A percentile compares a stretch with the other conserved stretches of the same genome.
Evolutionary conservation across 495 filamentous ascomycete species (phyloP).

Genomic region (Penicillium crystallinum): DNA sequence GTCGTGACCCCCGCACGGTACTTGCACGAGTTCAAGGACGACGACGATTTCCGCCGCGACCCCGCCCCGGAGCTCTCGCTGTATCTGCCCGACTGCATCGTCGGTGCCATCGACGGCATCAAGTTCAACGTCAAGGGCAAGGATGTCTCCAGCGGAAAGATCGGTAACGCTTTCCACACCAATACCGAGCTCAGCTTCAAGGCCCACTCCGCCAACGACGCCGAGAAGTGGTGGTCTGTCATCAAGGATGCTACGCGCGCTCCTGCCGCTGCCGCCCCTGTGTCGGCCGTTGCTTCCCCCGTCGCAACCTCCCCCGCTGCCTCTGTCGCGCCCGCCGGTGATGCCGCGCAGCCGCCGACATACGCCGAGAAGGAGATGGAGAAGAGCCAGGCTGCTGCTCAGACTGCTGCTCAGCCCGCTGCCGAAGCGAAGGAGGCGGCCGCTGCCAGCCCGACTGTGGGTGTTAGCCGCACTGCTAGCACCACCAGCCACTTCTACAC

Average conservation of each 20-base stretch:
- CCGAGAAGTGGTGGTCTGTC: slow-evolving; percentile 75
- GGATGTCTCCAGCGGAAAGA: slow-evolving; percentile 60
- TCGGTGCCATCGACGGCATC: slow-evolving; percentile 67
- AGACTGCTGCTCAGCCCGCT: too few species aligned
- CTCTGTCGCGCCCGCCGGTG: neutral
- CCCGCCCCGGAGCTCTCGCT: slow-evolving; percentile 81
- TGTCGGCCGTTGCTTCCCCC: neutral
- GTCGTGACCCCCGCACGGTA: slow-evolving; percentile 81
- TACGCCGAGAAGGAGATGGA: slow-evolving; percentile 28
- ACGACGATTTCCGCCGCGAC: slow-evolving; percentile 76
- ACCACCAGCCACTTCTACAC: slow-evolving; percentile 29
- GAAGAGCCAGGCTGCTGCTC: slow-evolving; percentile 10
- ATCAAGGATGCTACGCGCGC: slow-evolving; percentile 45
- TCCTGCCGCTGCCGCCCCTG: neutral
- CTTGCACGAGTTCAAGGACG: slow-evolving; percentile 93
- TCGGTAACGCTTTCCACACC: slow-evolving; percentile 55
- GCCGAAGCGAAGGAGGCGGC: neutral
- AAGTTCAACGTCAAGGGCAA: slow-evolving; percentile 97
- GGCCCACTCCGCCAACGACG: slow-evolving; percentile 68
- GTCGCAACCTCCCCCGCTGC: slow-evolving; percentile 4
- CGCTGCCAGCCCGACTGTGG: slow-evolving; percentile 11
- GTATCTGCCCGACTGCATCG: slow-evolving; percentile 83
- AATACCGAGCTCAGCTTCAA: slow-evolving; percentile 63
- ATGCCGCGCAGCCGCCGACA: slow-evolving; percentile 18
- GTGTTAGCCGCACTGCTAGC: slow-evolving; percentile 25